Evolutionary conservation across 1,284 basidiomycete species (phyloP).

Genomic region (Heterobasidion occidentale): DNA sequence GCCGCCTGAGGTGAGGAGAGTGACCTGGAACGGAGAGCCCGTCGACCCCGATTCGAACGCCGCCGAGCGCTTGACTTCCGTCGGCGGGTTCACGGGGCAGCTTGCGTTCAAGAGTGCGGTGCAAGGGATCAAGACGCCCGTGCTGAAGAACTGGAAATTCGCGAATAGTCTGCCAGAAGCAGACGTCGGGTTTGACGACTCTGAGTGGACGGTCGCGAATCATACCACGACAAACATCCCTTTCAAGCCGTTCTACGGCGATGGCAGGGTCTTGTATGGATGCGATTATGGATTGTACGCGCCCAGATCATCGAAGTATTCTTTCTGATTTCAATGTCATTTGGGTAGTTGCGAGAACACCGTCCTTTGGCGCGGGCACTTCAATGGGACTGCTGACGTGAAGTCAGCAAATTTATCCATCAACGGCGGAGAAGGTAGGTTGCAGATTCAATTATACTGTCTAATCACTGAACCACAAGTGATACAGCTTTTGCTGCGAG

Average conservation of each 20-base stretch:
- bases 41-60: conserved; percentile 29
- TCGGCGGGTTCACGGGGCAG: conserved; percentile 17
- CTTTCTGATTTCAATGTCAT: background rate
- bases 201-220: conserved; percentile 55
- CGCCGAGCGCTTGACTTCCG: conserved; percentile 5
- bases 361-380: conserved; percentile 77
- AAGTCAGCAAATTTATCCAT: conserved; percentile 64
- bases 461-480: background rate
- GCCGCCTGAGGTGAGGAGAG: conserved; percentile 35
- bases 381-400: conserved; percentile 48
- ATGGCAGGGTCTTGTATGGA: conserved; percentile 66
- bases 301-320: conserved; percentile 16
- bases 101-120: conserved; percentile 13
- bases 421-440: conserved; percentile 69
- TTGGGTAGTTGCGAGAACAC: conserved; percentile 62
- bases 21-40: conserved; percentile 65
- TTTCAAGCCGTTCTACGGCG: conserved; percentile 59
- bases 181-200: conserved; percentile 44
- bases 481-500: conserved; percentile 63
- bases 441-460: background rate
- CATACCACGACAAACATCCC: conserved; percentile 67
- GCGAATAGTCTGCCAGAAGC: conserved; percentile 68
- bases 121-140: conserved; percentile 21
- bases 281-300: conserved; percentile 78
- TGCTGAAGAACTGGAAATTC: conserved; percentile 58